These are phyloP conservation scores for Phallus indusiatus DNA, from an alignment of 768 basidiomycete genomes.

Conservation along the genomic window DNA sequence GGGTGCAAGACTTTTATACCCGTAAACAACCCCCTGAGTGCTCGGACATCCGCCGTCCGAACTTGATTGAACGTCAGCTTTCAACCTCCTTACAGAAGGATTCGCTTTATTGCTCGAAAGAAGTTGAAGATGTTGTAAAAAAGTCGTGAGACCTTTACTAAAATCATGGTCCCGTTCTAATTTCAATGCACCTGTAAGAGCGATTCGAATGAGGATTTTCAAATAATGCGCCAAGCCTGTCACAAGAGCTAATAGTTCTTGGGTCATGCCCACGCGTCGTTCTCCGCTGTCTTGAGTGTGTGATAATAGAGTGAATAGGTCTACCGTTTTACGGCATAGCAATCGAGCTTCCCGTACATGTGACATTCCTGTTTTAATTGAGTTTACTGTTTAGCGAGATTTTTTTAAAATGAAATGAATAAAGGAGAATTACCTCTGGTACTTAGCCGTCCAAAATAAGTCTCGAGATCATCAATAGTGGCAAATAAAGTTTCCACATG, in stretches of 20 bases:
- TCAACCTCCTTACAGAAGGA: slow-evolving; percentile 64
- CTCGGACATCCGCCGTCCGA: slow-evolving; percentile 49
- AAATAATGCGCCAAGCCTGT: slow-evolving; percentile 99
- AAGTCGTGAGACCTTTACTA: slow-evolving; percentile 74
- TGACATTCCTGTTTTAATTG: slow-evolving; percentile 80
- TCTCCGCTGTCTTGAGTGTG: slow-evolving; percentile 91
- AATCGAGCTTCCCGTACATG: slow-evolving; percentile 97
- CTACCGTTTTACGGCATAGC: slow-evolving; percentile 98
- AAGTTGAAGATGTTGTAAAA: slow-evolving; percentile 88
- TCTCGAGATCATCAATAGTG: slow-evolving; percentile 93
- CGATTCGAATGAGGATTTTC: slow-evolving; percentile 98
- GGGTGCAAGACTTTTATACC: slow-evolving; percentile 85
- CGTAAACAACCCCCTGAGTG: slow-evolving; percentile 84
- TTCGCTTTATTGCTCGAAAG: slow-evolving; percentile 82
- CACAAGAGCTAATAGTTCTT: slow-evolving; percentile 92
- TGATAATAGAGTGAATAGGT: slow-evolving; percentile 91
- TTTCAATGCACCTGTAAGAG: slow-evolving; percentile 90
- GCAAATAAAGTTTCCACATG: slow-evolving; percentile 98
- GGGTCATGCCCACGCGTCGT: slow-evolving; percentile 90
- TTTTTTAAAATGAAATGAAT: neutral
- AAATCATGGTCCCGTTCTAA: slow-evolving; percentile 85
- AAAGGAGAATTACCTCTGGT: slow-evolving; percentile 64
- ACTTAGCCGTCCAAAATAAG: slow-evolving; percentile 66
- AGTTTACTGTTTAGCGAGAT: neutral
- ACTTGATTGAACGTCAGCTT: slow-evolving; percentile 24